These are phyloP conservation scores for Cercospora brassicicola DNA, from an alignment of 2,329 filamentous ascomycete species.

Conservation along the genomic window DNA sequence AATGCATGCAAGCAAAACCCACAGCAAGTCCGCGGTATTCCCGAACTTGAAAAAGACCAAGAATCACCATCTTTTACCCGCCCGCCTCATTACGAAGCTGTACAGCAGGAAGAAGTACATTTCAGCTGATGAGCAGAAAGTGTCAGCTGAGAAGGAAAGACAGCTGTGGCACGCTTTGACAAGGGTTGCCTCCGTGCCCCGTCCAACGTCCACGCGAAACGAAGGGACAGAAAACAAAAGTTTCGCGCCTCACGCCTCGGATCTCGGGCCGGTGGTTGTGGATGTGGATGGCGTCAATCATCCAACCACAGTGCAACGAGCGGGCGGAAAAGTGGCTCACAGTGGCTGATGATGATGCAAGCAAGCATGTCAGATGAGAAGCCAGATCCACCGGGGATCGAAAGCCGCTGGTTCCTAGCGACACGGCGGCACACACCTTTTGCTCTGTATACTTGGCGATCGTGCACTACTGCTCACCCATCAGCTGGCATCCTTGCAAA, in stretches of 20 bases:
- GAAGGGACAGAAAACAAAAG: not conserved
- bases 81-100: not conserved
- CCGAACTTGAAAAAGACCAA: not conserved
- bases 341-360: not conserved
- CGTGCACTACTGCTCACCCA: not conserved
- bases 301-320: not conserved
- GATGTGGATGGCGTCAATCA: not conserved
- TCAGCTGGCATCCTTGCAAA: not conserved
- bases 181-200: not conserved
- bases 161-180: too few species aligned
- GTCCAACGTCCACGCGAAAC: not conserved
- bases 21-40: not conserved
- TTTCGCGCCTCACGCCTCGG: not conserved
- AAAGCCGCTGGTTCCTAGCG: slow-evolving; percentile 1
- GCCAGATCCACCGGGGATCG: not conserved
- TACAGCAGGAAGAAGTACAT: not conserved
- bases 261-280: not conserved
- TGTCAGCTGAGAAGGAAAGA: too few species aligned
- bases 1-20: not conserved
- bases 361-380: not conserved
- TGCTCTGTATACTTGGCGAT: not conserved
- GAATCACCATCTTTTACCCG: too few species aligned
- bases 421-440: not conserved
- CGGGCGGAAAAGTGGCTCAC: not conserved
- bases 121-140: not conserved